These are phyloP conservation scores for Globisporangium paroecandrum DNA, from an alignment of 352 stramenopile genomes.

Conservation along the genomic window DNA sequence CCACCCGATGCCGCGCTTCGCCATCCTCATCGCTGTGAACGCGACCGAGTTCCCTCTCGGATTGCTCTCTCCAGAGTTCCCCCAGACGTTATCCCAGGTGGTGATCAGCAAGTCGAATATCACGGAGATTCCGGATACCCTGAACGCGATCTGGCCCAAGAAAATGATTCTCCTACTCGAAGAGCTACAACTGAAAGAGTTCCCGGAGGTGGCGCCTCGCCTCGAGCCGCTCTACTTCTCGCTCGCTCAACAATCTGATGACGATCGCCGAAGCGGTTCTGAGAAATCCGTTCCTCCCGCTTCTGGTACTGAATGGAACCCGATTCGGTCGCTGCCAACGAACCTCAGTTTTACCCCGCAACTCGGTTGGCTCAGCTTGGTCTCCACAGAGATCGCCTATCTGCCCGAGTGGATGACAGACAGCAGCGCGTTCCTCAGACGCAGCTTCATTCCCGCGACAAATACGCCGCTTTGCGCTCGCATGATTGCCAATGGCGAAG, in stretches of 20 bases:
- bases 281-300: neutral
- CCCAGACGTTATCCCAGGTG: neutral
- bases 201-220: neutral
- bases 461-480: constrained; percentile 8
- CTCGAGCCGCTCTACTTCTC: constrained; percentile 8
- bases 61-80: constrained; percentile 15
- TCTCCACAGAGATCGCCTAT: neutral
- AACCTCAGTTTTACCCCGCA: neutral
- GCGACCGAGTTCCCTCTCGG: constrained; percentile 11
- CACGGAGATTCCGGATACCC: constrained; percentile 4
- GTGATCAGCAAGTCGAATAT: constrained; percentile 10
- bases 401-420: constrained; percentile 4
- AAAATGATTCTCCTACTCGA: neutral
- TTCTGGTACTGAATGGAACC: constrained; percentile 18
- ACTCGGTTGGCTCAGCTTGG: neutral
- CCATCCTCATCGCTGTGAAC: constrained; percentile 16
- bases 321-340: constrained; percentile 8
- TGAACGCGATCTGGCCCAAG: constrained; percentile 11
- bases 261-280: constrained; percentile 1
- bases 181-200: neutral
- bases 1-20: constrained; percentile 10
- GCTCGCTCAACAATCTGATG: constrained; percentile 5
- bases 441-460: neutral
- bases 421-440: no score
- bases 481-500: neutral